Conservation (phyloP, 345 rosid genomes). For the Lagerstroemia speciosa region DNA sequence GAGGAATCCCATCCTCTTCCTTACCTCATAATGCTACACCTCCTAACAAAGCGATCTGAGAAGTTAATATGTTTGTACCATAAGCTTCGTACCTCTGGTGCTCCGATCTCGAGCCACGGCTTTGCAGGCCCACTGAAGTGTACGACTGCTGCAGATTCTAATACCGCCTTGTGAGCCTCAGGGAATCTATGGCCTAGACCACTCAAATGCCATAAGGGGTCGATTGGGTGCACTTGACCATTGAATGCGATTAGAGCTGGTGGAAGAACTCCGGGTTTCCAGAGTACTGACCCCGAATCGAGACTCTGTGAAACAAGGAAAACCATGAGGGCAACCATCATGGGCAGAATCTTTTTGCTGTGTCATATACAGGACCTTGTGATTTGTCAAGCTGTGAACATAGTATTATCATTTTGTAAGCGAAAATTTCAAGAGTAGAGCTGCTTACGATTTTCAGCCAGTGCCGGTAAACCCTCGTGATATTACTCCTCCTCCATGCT, state of each 20-base stretch:
- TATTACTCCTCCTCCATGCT: slow-evolving; percentile 72
- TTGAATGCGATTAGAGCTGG: slow-evolving; percentile 67
- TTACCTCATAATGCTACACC: slow-evolving; percentile 61
- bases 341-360: neutral
- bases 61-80: slow-evolving; percentile 69
- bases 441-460: slow-evolving; percentile 69
- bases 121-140: slow-evolving; percentile 94
- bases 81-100: slow-evolving; percentile 44
- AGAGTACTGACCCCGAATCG: slow-evolving; percentile 52
- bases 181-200: slow-evolving; percentile 63
- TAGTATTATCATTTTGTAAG: too few species aligned
- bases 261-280: slow-evolving; percentile 85
- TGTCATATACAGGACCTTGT: neutral
- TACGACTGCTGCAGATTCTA: slow-evolving; percentile 63
- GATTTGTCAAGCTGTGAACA: neutral
- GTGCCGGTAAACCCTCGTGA: slow-evolving; percentile 48
- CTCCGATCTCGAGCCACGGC: slow-evolving; percentile 87
- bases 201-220: slow-evolving; percentile 75
- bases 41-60: slow-evolving; percentile 58
- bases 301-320: slow-evolving; percentile 39
- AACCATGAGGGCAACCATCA: neutral
- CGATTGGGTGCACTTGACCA: slow-evolving; percentile 60
- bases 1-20: slow-evolving; percentile 22
- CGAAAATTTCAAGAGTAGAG: too few species aligned
- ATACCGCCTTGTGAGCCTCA: slow-evolving; percentile 19